Percentiles rank a stretch among this genome's conserved stretches.
These are phyloP conservation scores for Cavenderia fasciculata DNA, from an alignment of 78 protist genomes.

Conservation along the genomic window DNA sequence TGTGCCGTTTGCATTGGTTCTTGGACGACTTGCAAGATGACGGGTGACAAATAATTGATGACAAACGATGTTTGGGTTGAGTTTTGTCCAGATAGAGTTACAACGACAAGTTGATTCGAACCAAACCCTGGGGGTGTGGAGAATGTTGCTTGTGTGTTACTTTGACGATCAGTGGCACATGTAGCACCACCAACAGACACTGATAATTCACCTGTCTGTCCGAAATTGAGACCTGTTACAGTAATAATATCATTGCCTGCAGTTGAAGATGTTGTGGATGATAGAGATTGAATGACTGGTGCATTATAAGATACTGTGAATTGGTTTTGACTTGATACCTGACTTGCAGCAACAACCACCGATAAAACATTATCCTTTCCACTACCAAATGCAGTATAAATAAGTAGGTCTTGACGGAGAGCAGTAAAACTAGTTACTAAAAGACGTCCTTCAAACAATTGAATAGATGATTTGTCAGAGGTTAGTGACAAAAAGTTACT, in stretches of 20 bases:
- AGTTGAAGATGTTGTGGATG: neutral
- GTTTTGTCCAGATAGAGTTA: neutral
- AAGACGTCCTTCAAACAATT: too few relatives aligned
- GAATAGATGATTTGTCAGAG: too few relatives aligned
- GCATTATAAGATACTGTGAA: neutral
- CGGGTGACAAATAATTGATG: neutral
- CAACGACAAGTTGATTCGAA: neutral
- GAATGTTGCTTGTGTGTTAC: neutral
- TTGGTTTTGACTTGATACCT: too few relatives aligned
- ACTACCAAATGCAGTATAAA: too few relatives aligned
- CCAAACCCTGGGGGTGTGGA: neutral
- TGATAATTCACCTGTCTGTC: neutral
- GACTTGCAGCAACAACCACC: too few relatives aligned
- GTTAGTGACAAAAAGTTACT: neutral
- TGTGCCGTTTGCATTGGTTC: neutral
- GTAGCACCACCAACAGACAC: neutral
- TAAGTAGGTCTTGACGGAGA: too few relatives aligned
- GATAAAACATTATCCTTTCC: too few relatives aligned
- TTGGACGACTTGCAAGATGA: conserved; percentile 13
- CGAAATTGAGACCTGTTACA: conserved; percentile 6
- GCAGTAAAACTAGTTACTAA: too few relatives aligned
- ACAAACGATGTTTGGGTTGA: neutral
- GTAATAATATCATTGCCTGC: neutral
- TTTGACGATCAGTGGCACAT: neutral
- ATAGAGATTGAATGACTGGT: neutral